Evolutionary conservation across 169 alveolate species (phyloP).

Genomic region (Eimeria sp.): DNA sequence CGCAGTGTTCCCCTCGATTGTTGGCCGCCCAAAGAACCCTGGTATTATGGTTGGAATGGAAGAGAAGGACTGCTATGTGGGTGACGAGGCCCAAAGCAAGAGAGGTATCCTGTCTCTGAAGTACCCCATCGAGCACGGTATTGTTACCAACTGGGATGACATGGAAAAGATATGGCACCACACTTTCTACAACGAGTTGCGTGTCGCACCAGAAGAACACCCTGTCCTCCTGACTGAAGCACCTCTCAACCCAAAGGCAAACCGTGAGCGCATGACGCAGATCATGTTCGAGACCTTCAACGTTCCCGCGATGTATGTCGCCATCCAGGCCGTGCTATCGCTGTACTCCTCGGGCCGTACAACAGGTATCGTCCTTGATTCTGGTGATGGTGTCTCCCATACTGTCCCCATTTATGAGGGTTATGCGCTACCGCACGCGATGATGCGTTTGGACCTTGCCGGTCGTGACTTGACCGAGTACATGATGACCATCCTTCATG

Average conservation of each 20-base stretch:
- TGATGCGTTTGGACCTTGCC: slow-evolving; percentile 97
- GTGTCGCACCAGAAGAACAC: slow-evolving; percentile 99
- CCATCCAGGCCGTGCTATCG: slow-evolving; percentile 99
- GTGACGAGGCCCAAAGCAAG: slow-evolving; percentile 99
- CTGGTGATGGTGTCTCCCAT: slow-evolving; percentile 99
- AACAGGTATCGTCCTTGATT: slow-evolving; percentile 99
- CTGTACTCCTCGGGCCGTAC: slow-evolving; percentile 99
- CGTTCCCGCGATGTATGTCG: slow-evolving; percentile 99
- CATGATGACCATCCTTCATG: slow-evolving; percentile 97
- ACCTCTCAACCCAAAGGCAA: slow-evolving; percentile 99
- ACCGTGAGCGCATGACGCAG: slow-evolving; percentile 99
- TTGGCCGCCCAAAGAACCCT: slow-evolving; percentile 97
- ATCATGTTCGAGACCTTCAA: slow-evolving; percentile 99
- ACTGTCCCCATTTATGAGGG: slow-evolving; percentile 99
- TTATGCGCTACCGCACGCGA: slow-evolving; percentile 99
- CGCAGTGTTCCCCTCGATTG: slow-evolving; percentile 99
- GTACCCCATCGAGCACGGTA: slow-evolving; percentile 99
- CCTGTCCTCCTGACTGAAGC: slow-evolving; percentile 99
- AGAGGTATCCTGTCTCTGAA: slow-evolving; percentile 98
- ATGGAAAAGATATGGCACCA: slow-evolving; percentile 99
- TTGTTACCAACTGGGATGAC: slow-evolving; percentile 99
- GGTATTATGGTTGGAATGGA: slow-evolving; percentile 98
- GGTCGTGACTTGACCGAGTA: slow-evolving; percentile 99
- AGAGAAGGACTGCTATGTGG: slow-evolving; percentile 98
- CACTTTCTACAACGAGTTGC: slow-evolving; percentile 98